Evolutionary conservation across 1,139 yeast genomes (phyloP).

Genomic region (Hyphopichia khmerensis): DNA sequence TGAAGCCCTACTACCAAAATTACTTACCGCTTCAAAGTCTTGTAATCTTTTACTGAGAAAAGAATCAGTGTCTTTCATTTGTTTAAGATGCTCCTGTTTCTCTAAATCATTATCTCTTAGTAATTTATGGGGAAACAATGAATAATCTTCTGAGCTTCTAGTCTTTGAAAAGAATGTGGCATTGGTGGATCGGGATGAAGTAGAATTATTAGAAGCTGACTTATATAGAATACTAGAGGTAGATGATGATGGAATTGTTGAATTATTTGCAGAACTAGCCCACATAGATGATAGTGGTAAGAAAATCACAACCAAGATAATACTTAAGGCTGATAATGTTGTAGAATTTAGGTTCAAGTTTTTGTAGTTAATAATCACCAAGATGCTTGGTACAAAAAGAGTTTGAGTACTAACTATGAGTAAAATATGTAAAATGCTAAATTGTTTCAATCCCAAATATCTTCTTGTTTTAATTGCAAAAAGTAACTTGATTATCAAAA

Average conservation of each 20-base stretch:
- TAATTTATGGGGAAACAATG: constrained; percentile 20
- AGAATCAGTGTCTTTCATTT: not conserved
- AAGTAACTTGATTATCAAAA: constrained; percentile 60
- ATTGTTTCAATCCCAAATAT: constrained; percentile 74
- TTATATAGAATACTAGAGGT: constrained; percentile 6
- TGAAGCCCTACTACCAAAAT: not conserved
- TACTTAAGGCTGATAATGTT: constrained; percentile 21
- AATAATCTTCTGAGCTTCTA: constrained; percentile 6
- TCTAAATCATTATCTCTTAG: constrained; percentile 9
- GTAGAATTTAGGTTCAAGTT: constrained; percentile 12
- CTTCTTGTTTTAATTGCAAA: constrained; percentile 72
- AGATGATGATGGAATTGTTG: constrained; percentile 15
- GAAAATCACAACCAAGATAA: constrained; percentile 51
- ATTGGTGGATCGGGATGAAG: constrained; percentile 5
- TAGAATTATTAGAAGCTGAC: constrained; percentile 8
- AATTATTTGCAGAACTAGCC: constrained; percentile 66
- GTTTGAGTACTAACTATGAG: constrained; percentile 84
- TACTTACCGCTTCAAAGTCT: not conserved
- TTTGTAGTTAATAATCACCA: constrained; percentile 55
- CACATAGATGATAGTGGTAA: constrained; percentile 85
- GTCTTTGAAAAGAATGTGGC: constrained; percentile 1
- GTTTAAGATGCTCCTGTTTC: no score
- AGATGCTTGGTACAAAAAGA: constrained; percentile 69
- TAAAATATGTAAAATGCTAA: constrained; percentile 77
- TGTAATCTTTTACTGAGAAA: not conserved